These are phyloP conservation scores for Alternaria viburni DNA, from an alignment of 2,329 filamentous ascomycete species.

Conservation along the genomic window DNA sequence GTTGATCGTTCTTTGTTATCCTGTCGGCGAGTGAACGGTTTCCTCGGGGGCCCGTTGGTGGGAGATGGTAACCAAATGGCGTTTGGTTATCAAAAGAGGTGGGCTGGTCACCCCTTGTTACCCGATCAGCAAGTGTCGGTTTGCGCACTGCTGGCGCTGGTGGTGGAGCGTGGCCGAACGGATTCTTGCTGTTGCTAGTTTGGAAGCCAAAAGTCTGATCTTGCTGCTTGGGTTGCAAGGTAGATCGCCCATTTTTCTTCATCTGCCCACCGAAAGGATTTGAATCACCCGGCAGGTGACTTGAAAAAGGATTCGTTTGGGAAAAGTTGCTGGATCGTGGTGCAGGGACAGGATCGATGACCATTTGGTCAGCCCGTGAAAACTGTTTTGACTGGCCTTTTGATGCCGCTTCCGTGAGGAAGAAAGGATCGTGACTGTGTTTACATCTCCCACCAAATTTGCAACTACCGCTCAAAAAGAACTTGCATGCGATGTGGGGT, in stretches of 20 bases:
- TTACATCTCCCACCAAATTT: not conserved
- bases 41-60: not conserved
- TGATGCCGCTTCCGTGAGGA: not conserved
- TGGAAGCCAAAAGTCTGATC: not conserved
- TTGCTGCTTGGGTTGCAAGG: not conserved
- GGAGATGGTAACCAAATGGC: not conserved
- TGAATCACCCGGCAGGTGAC: not conserved
- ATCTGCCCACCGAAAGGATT: not conserved
- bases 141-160: not conserved
- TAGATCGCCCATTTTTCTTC: not conserved
- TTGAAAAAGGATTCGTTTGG: not conserved
- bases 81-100: not conserved
- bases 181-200: not conserved
- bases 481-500: not conserved
- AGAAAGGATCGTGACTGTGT: conserved; percentile 9
- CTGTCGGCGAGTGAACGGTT: not conserved
- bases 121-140: not conserved
- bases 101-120: not conserved
- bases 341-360: not conserved
- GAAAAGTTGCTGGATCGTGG: not conserved
- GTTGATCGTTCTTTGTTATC: not conserved
- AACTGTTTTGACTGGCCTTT: not conserved
- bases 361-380: not conserved
- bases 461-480: not conserved
- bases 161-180: not conserved